Percentiles rank a stretch among this genome's conserved stretches.
Evolutionary conservation across 106 monocot genomes (phyloP).

Genomic region (Acanthochlamys bracteata): DNA sequence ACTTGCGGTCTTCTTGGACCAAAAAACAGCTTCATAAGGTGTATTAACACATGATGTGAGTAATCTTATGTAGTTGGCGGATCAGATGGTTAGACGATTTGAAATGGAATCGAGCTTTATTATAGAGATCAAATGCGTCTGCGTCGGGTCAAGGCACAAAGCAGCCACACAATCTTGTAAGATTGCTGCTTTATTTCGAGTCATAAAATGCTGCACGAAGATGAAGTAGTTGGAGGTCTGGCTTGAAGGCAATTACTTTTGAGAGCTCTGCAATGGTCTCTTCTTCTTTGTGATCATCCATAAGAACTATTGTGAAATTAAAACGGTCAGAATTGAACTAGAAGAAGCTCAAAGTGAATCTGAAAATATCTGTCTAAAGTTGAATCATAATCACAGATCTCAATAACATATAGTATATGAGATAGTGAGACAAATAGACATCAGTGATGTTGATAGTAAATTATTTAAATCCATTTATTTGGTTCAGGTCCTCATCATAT

Average conservation of each 20-base stretch:
- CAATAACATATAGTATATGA: too few species aligned
- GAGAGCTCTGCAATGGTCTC: constrained; percentile 82
- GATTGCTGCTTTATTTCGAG: constrained; percentile 42
- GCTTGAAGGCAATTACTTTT: constrained; percentile 73
- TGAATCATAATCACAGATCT: too few species aligned
- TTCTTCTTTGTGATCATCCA: constrained; percentile 83
- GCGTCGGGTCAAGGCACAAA: constrained; percentile 83
- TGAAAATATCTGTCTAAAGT: too few species aligned
- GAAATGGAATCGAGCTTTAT: constrained; percentile 20
- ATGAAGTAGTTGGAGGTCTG: constrained; percentile 85
- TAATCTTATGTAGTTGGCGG: constrained; percentile 13
- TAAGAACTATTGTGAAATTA: constrained; percentile 44
- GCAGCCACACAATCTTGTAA: constrained; percentile 84
- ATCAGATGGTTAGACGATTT: neutral
- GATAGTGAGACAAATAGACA: too few species aligned
- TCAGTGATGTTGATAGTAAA: too few species aligned
- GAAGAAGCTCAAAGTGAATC: too few species aligned
- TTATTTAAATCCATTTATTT: too few species aligned
- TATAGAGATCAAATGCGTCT: constrained; percentile 78
- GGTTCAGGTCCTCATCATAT: too few species aligned
- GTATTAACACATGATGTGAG: too few species aligned
- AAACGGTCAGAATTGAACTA: neutral
- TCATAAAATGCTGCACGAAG: constrained; percentile 91
- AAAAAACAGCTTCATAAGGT: too few species aligned
- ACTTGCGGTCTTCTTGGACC: too few species aligned